phyloP scores from a whole-genome alignment of 768 basidiomycete genomes.

The Gyrodon lividus region DNA sequence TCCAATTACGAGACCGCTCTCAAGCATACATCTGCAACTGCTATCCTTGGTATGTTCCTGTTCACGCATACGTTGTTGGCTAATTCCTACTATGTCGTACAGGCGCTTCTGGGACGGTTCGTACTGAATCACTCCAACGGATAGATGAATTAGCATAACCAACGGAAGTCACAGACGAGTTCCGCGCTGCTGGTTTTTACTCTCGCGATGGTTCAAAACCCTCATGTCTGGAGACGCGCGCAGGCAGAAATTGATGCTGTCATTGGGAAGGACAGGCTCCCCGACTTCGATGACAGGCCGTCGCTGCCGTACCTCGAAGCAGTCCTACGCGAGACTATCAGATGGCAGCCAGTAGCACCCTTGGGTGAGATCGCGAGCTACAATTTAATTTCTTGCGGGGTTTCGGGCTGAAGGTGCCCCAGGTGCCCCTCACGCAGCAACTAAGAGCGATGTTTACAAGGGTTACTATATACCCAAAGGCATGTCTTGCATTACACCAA shows the following conservation, averaged over 20 bases:
- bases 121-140: neutral
- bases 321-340: constrained; percentile 4
- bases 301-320: constrained; percentile 9
- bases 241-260: constrained; percentile 3
- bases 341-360: constrained; percentile 1
- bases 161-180: neutral
- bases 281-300: constrained; percentile 3
- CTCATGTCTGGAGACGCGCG: constrained; percentile 4
- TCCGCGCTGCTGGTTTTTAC: constrained; percentile 3
- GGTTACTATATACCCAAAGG: constrained; percentile 54
- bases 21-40: neutral
- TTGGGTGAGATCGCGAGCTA: neutral
- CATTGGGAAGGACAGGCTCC: neutral
- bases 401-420: constrained; percentile 6
- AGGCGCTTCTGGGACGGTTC: neutral
- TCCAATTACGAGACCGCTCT: neutral
- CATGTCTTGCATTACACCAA: neutral
- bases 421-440: constrained; percentile 25
- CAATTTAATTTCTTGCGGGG: too few species aligned
- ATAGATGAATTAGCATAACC: neutral
- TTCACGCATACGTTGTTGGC: too few species aligned
- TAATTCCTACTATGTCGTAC: too few species aligned
- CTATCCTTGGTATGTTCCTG: neutral
- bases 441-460: constrained; percentile 38
- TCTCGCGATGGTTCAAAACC: constrained; percentile 5